Evolutionary conservation across 2,329 filamentous ascomycete species (phyloP).

Genomic region (Alternaria brassicicola): DNA sequence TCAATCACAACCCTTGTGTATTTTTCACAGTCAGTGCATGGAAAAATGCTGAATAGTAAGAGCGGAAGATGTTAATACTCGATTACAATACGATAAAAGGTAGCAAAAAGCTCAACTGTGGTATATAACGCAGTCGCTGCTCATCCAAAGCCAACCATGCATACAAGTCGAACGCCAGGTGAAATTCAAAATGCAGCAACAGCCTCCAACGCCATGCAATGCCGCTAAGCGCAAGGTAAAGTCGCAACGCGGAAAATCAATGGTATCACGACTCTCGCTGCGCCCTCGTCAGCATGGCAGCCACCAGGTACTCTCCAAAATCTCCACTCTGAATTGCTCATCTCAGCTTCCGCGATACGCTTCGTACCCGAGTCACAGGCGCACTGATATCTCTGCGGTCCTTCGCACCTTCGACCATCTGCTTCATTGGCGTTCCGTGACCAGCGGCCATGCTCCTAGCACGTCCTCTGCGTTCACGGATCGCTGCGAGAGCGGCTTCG

Average conservation of each 20-base stretch:
- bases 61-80: neutral
- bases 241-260: slow-evolving; percentile 14
- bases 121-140: slow-evolving; percentile 32
- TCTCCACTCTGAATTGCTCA: neutral
- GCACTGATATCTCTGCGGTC: slow-evolving; percentile 56
- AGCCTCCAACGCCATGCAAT: slow-evolving; percentile 44
- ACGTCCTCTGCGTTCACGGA: slow-evolving; percentile 72
- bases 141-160: slow-evolving; percentile 10
- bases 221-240: slow-evolving; percentile 34
- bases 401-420: slow-evolving; percentile 60
- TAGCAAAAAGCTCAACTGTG: slow-evolving; percentile 23
- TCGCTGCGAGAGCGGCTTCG: slow-evolving; percentile 76
- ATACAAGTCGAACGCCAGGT: slow-evolving; percentile 17
- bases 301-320: neutral
- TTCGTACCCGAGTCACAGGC: slow-evolving; percentile 44
- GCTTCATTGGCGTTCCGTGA: slow-evolving; percentile 65
- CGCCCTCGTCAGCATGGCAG: slow-evolving; percentile 11
- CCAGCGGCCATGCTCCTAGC: slow-evolving; percentile 71
- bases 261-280: slow-evolving; percentile 13
- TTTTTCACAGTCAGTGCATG: neutral
- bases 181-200: neutral
- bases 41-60: neutral
- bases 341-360: slow-evolving; percentile 34
- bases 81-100: slow-evolving; percentile 7
- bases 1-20: neutral